Base-by-base conservation (phyloP, 1,139 yeast genomes). In the Suhomyces anneliseae region DNA sequence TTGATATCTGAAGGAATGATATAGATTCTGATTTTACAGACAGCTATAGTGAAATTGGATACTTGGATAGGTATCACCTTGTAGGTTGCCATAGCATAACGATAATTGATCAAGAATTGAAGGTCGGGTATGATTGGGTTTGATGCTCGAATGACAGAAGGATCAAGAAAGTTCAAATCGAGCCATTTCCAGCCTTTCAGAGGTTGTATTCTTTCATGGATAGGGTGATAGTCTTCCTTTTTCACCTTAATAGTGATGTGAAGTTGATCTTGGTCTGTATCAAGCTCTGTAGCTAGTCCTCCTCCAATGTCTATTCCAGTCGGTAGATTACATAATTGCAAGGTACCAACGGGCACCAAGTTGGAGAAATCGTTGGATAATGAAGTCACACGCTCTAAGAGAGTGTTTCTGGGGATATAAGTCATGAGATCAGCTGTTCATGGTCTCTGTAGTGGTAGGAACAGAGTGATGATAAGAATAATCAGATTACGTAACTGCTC, bases 131-230 rank as follows among this genome's bases (percentile, higher is more conserved):
- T 43, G 2, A 59, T 32, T 29, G 63, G 55, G 51, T 57, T 53
- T 14, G 46, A 35, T 3, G 74, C 76, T 8, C 52, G 47, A 5
- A 79, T 42, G 2, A 58, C 34, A 7, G 12, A 10, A 3, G 39
- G 33, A 34, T 35, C 35, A 10, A 46, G 38, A 14, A 42, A 41
- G 34, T 43, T 46, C 44, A 46, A 38, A 53, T 80, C 82, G 27
- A 79, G 62, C 87, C 87, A 82, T 48, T 50, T 59, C 87, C 87
- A 84, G 10, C 37, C 46, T 4, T 11, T n/a, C 9, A 11, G n/a
- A 19, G 9, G 39, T 5, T 37, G 12, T 19, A 8, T 19, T 29
- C 38, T n/a, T 40, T 34, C 26, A 15, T 35, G 4, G 3, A 6
- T 24, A 2, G 9, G 24, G 29, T 19, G 24, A 19, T 19, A 31